Percentiles rank a stretch among this genome's conserved stretches.
Conservation (phyloP, 1,139 yeast species). For the Yamadazyma dushanensis region DNA sequence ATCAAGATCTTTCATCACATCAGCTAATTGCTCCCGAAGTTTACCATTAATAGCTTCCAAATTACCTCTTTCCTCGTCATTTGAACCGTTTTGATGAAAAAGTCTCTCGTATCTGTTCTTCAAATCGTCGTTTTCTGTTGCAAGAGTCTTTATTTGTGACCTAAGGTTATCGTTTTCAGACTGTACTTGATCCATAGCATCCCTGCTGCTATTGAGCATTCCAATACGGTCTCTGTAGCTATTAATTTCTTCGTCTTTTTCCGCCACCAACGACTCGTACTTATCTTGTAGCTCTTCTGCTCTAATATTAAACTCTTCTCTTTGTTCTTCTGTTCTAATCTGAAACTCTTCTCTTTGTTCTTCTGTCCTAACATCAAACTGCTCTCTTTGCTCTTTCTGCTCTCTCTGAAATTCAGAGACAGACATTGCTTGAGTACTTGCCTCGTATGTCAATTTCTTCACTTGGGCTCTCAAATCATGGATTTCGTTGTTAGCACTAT, state of each 20-base stretch:
- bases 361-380: too few species aligned
- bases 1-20: background rate
- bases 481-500: conserved; percentile 16
- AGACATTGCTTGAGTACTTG: conserved; percentile 1
- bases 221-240: background rate
- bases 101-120: background rate
- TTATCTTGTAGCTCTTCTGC: conserved; percentile 1
- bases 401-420: conserved; percentile 4
- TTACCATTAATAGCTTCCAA: background rate
- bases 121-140: background rate
- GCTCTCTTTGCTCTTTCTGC: too few species aligned
- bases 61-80: background rate
- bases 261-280: conserved; percentile 4
- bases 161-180: conserved; percentile 1
- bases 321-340: conserved; percentile 1
- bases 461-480: conserved; percentile 5
- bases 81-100: background rate
- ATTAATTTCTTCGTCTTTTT: conserved; percentile 4
- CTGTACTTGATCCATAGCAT: background rate
- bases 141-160: background rate
- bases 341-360: too few species aligned
- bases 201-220: background rate
- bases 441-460: conserved; percentile 3
- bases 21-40: background rate
- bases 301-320: background rate